Evolutionary conservation across 257 asterid species (phyloP), one percentile per base, ranked within the genome.

Genomic region (Sherardia arvensis): DNA sequence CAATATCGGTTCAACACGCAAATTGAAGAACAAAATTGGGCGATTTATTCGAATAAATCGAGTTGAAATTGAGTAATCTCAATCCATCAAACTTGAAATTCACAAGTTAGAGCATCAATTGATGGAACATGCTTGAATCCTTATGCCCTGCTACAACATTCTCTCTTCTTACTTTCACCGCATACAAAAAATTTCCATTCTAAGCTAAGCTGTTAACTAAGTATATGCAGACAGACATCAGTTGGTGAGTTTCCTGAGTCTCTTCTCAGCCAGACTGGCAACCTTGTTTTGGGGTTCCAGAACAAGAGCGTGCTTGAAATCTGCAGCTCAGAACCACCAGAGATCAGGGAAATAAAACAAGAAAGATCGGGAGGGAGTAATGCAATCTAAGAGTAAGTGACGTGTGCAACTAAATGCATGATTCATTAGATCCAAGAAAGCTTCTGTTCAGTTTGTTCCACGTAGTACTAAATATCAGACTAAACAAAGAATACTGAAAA

Each of bases 211-310:
- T 53, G 62, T 38, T 38, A 45, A 36, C 27, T 23, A 15, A 26
- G 18, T 56, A 33, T 9, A 53, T 49, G 67, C 64, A 72, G 2
- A 68, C 83, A 40, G 51, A n/a, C 51, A 43, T 43, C 82, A 84
- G 65, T 76, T 70, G 7, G 71, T 53, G 67, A 83, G 70, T 77
- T 85, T 90, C 66, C 88, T 76, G 11, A 90, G 95, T 53, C 99
- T 87, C 83, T 81, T 87, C 62, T 85, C 96, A 7, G 94, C 89
- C 59, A 66, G 53, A 78, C 68, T 63, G 2, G 97, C 99, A 38
- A 62, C 83, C 83, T 85, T 93, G 56, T 90, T 93, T 77, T 89
- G 97, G 21, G 99, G 99, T 75, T 93, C 97, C 58, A 93, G 86
- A 65, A 93, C 90, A 17, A 82, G 94, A 25, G 97, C 97, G 59